These are phyloP conservation scores for Colletotrichum salicis DNA, from an alignment of 2,329 filamentous ascomycete genomes.

Conservation along the genomic window DNA sequence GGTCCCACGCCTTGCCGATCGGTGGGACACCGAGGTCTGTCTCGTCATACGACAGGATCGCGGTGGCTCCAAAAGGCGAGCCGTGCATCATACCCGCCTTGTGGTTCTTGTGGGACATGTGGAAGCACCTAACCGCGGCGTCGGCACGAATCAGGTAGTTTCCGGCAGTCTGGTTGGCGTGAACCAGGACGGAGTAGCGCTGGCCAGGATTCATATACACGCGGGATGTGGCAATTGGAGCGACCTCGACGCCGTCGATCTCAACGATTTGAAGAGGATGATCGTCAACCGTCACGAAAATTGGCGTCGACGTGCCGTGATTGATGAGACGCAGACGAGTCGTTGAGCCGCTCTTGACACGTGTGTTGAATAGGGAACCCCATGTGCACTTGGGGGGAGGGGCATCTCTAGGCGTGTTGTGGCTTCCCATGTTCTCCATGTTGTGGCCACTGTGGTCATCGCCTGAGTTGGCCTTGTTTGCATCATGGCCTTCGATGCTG, in stretches of 20 bases:
- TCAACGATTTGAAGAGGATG: conserved; percentile 51
- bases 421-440: conserved; percentile 19
- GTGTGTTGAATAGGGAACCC: conserved; percentile 46
- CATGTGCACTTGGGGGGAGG: conserved; percentile 40
- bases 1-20: conserved; percentile 36
- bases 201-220: conserved; percentile 53
- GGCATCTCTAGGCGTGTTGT: conserved; percentile 4
- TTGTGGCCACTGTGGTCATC: conserved; percentile 19
- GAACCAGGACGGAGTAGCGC: conserved; percentile 50
- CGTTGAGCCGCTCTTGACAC: conserved; percentile 41
- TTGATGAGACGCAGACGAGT: conserved; percentile 53
- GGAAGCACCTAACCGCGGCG: conserved; percentile 26
- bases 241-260: conserved; percentile 52
- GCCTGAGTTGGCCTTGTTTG: conserved; percentile 35
- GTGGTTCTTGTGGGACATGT: conserved; percentile 32
- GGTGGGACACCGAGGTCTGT: conserved; percentile 19
- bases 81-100: conserved; percentile 24
- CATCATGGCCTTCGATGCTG: neutral
- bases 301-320: conserved; percentile 50
- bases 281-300: conserved; percentile 52
- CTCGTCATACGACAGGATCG: conserved; percentile 36
- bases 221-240: conserved; percentile 45
- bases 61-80: conserved; percentile 33
- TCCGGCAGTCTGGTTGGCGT: conserved; percentile 43
- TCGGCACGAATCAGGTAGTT: conserved; percentile 50